Evolutionary conservation across 192 early-diverging fungal genomes (phyloP), one percentile per base, ranked within the genome.

Genomic region (Coemansia guatemalensis): DNA sequence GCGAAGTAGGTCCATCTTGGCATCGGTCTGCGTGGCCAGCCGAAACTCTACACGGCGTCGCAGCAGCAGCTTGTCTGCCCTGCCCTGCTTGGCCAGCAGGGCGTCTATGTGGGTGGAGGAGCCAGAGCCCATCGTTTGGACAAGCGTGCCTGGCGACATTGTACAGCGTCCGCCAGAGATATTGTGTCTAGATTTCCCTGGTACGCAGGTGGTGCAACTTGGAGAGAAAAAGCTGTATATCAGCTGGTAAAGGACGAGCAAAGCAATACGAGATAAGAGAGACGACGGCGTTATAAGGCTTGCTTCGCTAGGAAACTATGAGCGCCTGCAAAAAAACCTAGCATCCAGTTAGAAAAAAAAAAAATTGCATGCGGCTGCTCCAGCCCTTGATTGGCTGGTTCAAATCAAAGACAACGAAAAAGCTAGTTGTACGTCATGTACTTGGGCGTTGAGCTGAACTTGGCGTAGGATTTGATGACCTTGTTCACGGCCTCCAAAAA

Each of bases 401-500:
- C 56, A 49, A 58, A 52, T 64, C 26, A 62, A 24, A 53, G 14
- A 61, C 65, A 27, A 32, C 7, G 1, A 17, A 17, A 17, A 44
- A 44, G 39, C 26, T 85, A 89, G 69, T 90, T 90, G 81, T 90
- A 90, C 21, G 84, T 86, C 88, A 90, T 90, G 75, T 96, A 96
- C 82, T 90, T 93, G 52, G 97, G 94, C 29, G 97, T 99, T 64
- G 93, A 92, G 65, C 93, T 95, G 85, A 99, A 99, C 87, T 98
- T 96, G 62, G 94, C 92, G 70, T 99, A 99, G 47, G 87, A 88
- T 87, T 98, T 98, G 86, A 99, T 97, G 61, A 99, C 98, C 88
- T 99, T 99, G 85, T 97, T 95, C 17, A 99, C 96, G 24, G 95
- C 85, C 75, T 99, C 96, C 83, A 99, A 87, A 83, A 97, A 99